Percentiles rank a stretch among this genome's conserved stretches.
phyloP scores from a whole-genome alignment of 176 grass and related monocot genomes.

The Oryza brachyantha region DNA sequence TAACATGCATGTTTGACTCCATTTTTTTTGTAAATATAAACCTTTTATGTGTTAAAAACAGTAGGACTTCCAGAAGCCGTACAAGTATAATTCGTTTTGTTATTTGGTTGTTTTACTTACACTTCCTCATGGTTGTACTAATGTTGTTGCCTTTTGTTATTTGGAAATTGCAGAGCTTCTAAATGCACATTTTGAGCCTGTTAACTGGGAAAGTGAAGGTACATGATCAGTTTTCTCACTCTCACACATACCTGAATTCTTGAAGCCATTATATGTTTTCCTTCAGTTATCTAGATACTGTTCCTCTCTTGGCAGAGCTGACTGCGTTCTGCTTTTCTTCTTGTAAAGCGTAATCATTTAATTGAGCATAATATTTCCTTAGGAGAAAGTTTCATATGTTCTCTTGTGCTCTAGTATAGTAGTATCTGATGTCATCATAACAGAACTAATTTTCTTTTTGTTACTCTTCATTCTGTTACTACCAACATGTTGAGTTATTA shows the following conservation, averaged over 20 bases:
- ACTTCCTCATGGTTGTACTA: constrained; percentile 27
- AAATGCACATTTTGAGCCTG: constrained; percentile 61
- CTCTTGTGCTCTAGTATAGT: background rate
- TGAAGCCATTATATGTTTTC: constrained; percentile 16
- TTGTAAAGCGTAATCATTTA: constrained; percentile 21
- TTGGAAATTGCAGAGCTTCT: constrained; percentile 72
- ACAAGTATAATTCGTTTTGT: constrained; percentile 16
- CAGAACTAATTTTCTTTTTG: constrained; percentile 22
- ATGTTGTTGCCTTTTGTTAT: constrained; percentile 28
- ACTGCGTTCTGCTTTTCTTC: background rate
- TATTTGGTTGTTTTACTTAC: constrained; percentile 25
- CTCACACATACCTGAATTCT: constrained; percentile 31
- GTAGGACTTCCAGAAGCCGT: background rate
- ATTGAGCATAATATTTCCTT: background rate
- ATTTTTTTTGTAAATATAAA: background rate
- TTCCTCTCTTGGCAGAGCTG: background rate
- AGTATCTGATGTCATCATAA: no score
- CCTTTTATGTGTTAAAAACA: constrained; percentile 28
- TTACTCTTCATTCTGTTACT: constrained; percentile 19
- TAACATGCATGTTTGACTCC: background rate
- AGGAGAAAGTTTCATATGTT: background rate
- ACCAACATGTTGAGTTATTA: constrained; percentile 20
- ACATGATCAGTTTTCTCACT: constrained; percentile 31
- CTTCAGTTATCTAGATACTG: constrained; percentile 16
- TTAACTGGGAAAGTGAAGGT: constrained; percentile 83